Base-by-base conservation (phyloP, 352 stramenopile species). In the Discostella stelligera region DNA sequence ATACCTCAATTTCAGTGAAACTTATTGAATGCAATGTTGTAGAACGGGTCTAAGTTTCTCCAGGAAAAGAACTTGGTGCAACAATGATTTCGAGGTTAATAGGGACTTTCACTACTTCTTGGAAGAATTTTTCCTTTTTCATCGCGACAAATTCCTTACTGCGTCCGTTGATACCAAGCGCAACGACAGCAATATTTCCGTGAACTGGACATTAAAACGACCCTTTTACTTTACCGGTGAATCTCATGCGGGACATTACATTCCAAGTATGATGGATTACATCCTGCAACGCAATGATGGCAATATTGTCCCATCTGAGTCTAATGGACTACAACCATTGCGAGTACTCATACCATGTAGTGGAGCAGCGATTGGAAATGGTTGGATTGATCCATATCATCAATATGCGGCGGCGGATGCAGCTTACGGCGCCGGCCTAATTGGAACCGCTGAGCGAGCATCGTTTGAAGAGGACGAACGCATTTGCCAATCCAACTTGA, bases 241-340 rank as follows among this genome's bases (percentile, higher is more conserved):
- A 81, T 98, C 94, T 13, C 96, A 99, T 84, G 96, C 96, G 0
- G 97, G 97, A 0, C 96, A 98, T 46, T 99, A 97, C 85, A 98
- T 99, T 77, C 97, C 97, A 8, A 89, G 93, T 61, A 98, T 99
- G 85, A 95, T 96, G 32, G 84, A 87, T 39, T 94, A 96, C 77
- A 98, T 99, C 70, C 69, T 97, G 14, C 70, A 95, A 49, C 81
- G 95, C 67, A 98, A 99, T 78, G 63, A 89, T 66, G 63, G 74
- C 6, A 56, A 55, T 8, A 63, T 78, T 44, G 63, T 93, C 25
- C 59, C 80, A 32, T 91, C 52, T 32, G 49, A 56, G 16, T 46
- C 16, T 0, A 73, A 75, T 65, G 37, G 48, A 64, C 41, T 79
- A 55, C 11, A 66, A 30, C 63, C 75, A 13, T 48, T 77, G 14